These are phyloP conservation scores for Coniophora puteana DNA, from an alignment of 1,284 basidiomycete genomes.

Conservation along the genomic window DNA sequence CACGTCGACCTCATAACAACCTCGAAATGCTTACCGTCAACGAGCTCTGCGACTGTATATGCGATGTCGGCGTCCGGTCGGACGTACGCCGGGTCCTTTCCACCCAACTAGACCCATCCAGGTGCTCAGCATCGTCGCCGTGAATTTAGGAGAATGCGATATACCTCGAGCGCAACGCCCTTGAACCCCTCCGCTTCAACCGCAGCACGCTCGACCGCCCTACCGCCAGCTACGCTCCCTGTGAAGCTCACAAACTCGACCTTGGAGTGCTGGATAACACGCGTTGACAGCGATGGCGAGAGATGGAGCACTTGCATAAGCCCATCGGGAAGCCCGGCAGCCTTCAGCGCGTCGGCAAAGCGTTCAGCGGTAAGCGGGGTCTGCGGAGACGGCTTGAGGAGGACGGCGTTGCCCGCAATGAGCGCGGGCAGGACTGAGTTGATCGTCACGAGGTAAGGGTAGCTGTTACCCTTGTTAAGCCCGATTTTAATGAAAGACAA, in stretches of 20 bases:
- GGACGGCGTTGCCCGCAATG: constrained; percentile 83
- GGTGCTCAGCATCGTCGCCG: constrained; percentile 5
- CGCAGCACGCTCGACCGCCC: constrained; percentile 60
- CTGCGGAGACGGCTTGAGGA: constrained; percentile 94
- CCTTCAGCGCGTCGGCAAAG: constrained; percentile 62
- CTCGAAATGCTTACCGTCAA: constrained; percentile 62
- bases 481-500: neutral
- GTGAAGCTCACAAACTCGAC: constrained; percentile 90
- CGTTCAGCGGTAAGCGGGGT: constrained; percentile 88
- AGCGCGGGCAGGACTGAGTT: constrained; percentile 90
- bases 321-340: constrained; percentile 76
- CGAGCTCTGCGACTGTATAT: constrained; percentile 82
- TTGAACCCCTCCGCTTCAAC: constrained; percentile 71
- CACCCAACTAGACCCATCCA: constrained; percentile 67
- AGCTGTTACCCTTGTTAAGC: constrained; percentile 44
- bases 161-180: constrained; percentile 71
- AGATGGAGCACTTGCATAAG: constrained; percentile 83
- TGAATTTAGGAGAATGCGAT: constrained; percentile 3
- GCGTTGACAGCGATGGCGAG: constrained; percentile 59
- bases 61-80: constrained; percentile 81
- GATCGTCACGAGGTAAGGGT: constrained; percentile 84
- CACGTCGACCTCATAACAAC: neutral
- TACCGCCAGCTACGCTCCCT: constrained; percentile 74
- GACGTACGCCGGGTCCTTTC: constrained; percentile 96
- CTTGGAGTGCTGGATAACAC: constrained; percentile 62